Conservation (phyloP, 495 filamentous ascomycete species). For the Penicillium subrubescens region DNA sequence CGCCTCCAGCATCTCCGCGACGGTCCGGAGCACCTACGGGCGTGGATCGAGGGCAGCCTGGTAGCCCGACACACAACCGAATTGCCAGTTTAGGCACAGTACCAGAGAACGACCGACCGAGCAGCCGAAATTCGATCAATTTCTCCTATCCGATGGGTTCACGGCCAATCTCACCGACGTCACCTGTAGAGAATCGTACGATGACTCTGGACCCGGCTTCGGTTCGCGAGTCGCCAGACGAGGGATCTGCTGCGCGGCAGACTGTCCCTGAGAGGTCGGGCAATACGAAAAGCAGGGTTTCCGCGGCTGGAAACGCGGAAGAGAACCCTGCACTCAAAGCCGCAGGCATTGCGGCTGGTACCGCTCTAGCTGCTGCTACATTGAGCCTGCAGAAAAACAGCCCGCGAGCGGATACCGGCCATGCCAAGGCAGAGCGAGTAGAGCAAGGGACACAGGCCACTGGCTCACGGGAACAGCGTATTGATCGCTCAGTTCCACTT, state of each 20-base stretch:
- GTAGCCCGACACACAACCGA: slow-evolving; percentile 24
- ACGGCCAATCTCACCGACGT: slow-evolving; percentile 45
- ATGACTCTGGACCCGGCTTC: slow-evolving; percentile 19
- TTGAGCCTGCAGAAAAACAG: slow-evolving; percentile 21
- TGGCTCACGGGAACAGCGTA: slow-evolving; percentile 1
- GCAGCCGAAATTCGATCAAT: slow-evolving; percentile 73
- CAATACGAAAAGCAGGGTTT: slow-evolving; percentile 53
- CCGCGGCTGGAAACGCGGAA: slow-evolving; percentile 40
- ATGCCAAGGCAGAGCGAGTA: slow-evolving; percentile 10
- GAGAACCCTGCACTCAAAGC: slow-evolving; percentile 44
- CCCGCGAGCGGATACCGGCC: slow-evolving; percentile 5
- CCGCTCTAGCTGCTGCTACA: slow-evolving; percentile 39
- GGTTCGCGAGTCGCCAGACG: slow-evolving; percentile 23
- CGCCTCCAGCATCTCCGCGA: slow-evolving; percentile 49
- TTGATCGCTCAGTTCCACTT: slow-evolving; percentile 1
- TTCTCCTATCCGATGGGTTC: slow-evolving; percentile 79
- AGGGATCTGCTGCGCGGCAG: slow-evolving; percentile 36
- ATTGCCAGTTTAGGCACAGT: slow-evolving; percentile 38
- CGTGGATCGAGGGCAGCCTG: slow-evolving; percentile 43
- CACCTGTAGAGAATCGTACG: slow-evolving; percentile 19
- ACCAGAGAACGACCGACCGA: slow-evolving; percentile 55
- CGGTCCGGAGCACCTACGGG: slow-evolving; percentile 42
- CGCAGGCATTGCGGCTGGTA: slow-evolving; percentile 38
- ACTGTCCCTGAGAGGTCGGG: slow-evolving; percentile 48
- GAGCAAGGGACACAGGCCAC: slow-evolving; percentile 2